phyloP scores from a whole-genome alignment of 2,329 filamentous ascomycete species.

The Aspergillus aculeatinus region DNA sequence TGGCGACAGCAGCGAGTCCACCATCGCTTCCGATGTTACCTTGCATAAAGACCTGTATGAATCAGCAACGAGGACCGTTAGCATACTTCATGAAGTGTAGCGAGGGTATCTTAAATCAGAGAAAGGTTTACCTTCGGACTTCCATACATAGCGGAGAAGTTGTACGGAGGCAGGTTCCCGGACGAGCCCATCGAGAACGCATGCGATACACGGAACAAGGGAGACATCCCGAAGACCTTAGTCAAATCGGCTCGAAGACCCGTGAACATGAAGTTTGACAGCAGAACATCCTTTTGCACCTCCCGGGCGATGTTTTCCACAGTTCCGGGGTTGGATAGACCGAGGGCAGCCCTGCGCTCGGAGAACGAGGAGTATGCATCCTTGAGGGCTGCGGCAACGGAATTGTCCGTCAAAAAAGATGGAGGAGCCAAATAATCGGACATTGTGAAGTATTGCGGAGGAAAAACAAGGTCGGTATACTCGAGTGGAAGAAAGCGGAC shows the following conservation, averaged over 20 bases:
- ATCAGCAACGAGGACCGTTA: background rate
- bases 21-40: slow-evolving; percentile 93
- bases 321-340: slow-evolving; percentile 86
- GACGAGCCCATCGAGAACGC: slow-evolving; percentile 91
- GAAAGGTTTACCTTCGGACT: slow-evolving; percentile 73
- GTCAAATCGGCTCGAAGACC: slow-evolving; percentile 94
- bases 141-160: slow-evolving; percentile 90
- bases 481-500: slow-evolving; percentile 6
- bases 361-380: slow-evolving; percentile 80
- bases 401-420: slow-evolving; percentile 71
- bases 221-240: slow-evolving; percentile 90
- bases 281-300: slow-evolving; percentile 92
- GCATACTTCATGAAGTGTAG: background rate
- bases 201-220: slow-evolving; percentile 96
- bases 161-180: slow-evolving; percentile 81
- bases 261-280: slow-evolving; percentile 95
- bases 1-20: slow-evolving; percentile 81
- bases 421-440: slow-evolving; percentile 50
- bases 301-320: slow-evolving; percentile 87
- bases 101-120: background rate
- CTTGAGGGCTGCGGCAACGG: slow-evolving; percentile 65
- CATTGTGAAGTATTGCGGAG: slow-evolving; percentile 34
- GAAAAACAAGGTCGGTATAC: slow-evolving; percentile 14
- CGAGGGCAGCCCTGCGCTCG: slow-evolving; percentile 81
- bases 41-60: slow-evolving; percentile 83